A percentile compares a stretch with the other conserved stretches of the same genome.
Evolutionary conservation across 371 early-diverging fungal species (phyloP).

Genomic region (Apophysomyces trapeziformis): DNA sequence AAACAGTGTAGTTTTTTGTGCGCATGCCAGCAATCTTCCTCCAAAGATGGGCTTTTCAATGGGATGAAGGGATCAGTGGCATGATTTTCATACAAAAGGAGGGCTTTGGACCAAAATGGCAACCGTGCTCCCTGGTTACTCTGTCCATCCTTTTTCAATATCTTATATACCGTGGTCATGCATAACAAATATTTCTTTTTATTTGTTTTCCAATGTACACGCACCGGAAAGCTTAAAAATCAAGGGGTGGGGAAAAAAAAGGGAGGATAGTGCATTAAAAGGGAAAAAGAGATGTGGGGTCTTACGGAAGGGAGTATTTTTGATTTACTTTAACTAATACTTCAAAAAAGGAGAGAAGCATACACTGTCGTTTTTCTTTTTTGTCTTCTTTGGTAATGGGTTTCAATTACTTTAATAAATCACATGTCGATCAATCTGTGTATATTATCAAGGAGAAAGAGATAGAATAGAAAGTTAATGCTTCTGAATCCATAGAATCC

Average conservation of each 20-base stretch:
- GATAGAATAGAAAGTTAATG: too few species aligned
- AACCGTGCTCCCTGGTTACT: too few species aligned
- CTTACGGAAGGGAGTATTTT: neutral
- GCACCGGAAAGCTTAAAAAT: neutral
- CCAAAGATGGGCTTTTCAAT: too few species aligned
- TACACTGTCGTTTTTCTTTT: too few species aligned
- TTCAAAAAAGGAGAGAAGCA: constrained; percentile 9
- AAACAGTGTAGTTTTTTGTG: too few species aligned
- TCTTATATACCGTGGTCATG: neutral
- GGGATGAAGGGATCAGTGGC: too few species aligned
- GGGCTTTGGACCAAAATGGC: too few species aligned
- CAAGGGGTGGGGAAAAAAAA: neutral
- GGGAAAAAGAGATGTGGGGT: neutral
- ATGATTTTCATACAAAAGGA: too few species aligned
- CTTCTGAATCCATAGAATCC: too few species aligned
- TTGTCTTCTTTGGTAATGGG: neutral
- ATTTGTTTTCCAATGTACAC: neutral
- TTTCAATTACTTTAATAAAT: constrained; percentile 18
- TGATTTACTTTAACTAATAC: neutral
- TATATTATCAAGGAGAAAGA: neutral
- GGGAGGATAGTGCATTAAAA: neutral
- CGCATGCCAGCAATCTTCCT: too few species aligned
- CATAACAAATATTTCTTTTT: neutral
- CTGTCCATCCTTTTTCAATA: too few species aligned
- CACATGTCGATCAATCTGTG: constrained; percentile 15